Evolutionary conservation across 257 asterid genomes (phyloP).

Genomic region (Cynanchum wilfordii): DNA sequence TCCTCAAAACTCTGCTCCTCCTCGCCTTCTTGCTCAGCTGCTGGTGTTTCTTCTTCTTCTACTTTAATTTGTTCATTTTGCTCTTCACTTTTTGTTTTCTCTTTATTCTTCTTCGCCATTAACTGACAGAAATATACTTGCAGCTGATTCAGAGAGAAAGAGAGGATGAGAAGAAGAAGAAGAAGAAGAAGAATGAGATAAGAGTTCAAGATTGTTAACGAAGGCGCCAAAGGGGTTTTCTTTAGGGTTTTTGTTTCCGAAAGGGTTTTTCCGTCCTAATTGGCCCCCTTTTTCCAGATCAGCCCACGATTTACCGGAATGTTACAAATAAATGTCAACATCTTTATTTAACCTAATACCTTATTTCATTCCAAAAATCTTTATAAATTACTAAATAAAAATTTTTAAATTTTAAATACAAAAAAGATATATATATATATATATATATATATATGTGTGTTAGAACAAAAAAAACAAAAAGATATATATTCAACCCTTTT

Average conservation of each 20-base stretch:
- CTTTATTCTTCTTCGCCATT: slow-evolving; percentile 18
- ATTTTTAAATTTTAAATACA: too few relatives aligned
- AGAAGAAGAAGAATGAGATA: too few relatives aligned
- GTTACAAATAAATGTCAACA: too few relatives aligned
- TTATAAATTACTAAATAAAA: too few relatives aligned
- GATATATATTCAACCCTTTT: too few relatives aligned
- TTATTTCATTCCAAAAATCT: too few relatives aligned
- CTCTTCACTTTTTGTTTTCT: slow-evolving; percentile 5
- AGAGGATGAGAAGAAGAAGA: background rate
- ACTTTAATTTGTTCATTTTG: slow-evolving; percentile 9
- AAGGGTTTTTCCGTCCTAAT: background rate
- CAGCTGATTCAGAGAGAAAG: background rate
- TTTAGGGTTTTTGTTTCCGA: slow-evolving; percentile 3
- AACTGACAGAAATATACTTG: background rate
- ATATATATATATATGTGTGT: too few relatives aligned
- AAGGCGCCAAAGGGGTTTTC: slow-evolving; percentile 7
- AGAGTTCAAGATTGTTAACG: background rate
- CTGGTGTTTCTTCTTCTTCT: slow-evolving; percentile 18
- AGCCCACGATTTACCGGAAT: too few relatives aligned
- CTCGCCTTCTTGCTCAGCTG: slow-evolving; percentile 30
- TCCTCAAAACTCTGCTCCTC: slow-evolving; percentile 59
- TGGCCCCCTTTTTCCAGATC: background rate
- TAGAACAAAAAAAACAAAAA: too few relatives aligned
- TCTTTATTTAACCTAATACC: too few relatives aligned
- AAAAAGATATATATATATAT: too few relatives aligned